phyloP scores from a whole-genome alignment of 2,329 filamentous ascomycete species.

The Sporothrix pseudoabietina region DNA sequence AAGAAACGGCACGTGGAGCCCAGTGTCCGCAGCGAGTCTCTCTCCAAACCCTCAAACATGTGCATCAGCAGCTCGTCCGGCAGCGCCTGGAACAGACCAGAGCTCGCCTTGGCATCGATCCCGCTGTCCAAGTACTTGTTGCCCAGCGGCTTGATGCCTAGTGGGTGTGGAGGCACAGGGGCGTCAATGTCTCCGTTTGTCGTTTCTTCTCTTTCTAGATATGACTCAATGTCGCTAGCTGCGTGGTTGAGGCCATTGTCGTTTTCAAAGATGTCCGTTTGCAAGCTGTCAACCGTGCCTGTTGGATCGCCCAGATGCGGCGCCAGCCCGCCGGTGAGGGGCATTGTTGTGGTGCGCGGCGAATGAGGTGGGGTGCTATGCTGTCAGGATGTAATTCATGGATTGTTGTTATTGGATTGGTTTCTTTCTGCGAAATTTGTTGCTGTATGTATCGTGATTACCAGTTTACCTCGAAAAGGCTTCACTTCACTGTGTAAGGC shows the following conservation, averaged over 20 bases:
- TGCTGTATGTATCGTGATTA: not conserved
- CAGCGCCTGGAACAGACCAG: slow-evolving; percentile 66
- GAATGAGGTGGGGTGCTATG: not conserved
- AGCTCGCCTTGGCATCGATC: slow-evolving; percentile 65
- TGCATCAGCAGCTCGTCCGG: slow-evolving; percentile 80
- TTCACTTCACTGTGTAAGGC: not conserved
- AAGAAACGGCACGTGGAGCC: slow-evolving; percentile 82
- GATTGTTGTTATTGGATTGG: too few species aligned
- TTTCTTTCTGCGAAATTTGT: too few species aligned
- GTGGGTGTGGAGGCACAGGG: slow-evolving; percentile 74
- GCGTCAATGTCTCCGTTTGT: slow-evolving; percentile 32
- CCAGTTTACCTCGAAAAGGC: not conserved
- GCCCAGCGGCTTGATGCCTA: slow-evolving; percentile 82
- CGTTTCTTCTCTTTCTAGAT: not conserved
- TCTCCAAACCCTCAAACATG: slow-evolving; percentile 74
- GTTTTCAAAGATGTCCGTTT: slow-evolving; percentile 4
- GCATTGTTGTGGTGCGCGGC: not conserved
- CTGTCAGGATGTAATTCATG: not conserved
- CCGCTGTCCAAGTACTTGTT: slow-evolving; percentile 72
- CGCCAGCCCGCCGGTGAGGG: slow-evolving; percentile 26
- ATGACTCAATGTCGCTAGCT: not conserved
- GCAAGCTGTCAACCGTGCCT: not conserved
- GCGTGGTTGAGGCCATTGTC: not conserved
- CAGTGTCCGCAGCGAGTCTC: slow-evolving; percentile 61
- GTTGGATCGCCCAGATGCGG: slow-evolving; percentile 28